Evolutionary conservation across 2,329 filamentous ascomycete genomes (phyloP).

Genomic region (Ophiocordyceps sinensis): DNA sequence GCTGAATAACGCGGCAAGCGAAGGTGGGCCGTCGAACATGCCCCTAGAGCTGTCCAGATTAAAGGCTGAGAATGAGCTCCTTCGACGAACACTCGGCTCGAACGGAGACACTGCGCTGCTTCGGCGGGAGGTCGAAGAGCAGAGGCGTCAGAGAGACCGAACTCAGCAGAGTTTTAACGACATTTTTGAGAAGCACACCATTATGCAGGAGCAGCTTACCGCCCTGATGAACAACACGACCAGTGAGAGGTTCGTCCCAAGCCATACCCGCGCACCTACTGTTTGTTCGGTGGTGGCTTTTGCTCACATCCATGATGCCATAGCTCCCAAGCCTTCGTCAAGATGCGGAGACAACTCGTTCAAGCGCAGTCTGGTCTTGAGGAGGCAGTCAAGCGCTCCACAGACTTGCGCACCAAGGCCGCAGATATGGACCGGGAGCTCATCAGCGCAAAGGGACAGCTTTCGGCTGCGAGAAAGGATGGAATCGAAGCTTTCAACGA

Average conservation of each 20-base stretch:
- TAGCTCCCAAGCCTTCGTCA: slow-evolving; percentile 38
- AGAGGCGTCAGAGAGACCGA: slow-evolving; percentile 32
- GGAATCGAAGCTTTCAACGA: slow-evolving; percentile 39
- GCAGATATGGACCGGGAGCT: slow-evolving; percentile 42
- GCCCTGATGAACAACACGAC: slow-evolving; percentile 35
- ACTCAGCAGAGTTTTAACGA: slow-evolving; percentile 41
- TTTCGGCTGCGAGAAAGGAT: slow-evolving; percentile 40
- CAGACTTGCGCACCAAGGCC: slow-evolving; percentile 31
- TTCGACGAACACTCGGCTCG: slow-evolving; percentile 38
- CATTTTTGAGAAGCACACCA: slow-evolving; percentile 41
- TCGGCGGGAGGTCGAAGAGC: slow-evolving; percentile 40
- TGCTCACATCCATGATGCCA: slow-evolving; percentile 30
- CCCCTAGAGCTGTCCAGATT: slow-evolving; percentile 41
- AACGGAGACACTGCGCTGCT: slow-evolving; percentile 39
- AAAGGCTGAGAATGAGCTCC: slow-evolving; percentile 45
- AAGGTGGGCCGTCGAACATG: slow-evolving; percentile 23
- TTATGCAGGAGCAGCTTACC: slow-evolving; percentile 42
- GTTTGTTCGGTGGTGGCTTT: background rate
- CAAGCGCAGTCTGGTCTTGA: slow-evolving; percentile 32
- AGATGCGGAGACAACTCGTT: slow-evolving; percentile 33
- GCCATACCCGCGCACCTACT: background rate
- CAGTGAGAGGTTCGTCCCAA: slow-evolving; percentile 40
- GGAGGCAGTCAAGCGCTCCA: slow-evolving; percentile 24
- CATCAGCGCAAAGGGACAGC: slow-evolving; percentile 34
- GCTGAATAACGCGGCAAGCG: slow-evolving; percentile 33